Conservation (phyloP, 805 yeast genomes). For the Metschnikowia colocasiae region DNA sequence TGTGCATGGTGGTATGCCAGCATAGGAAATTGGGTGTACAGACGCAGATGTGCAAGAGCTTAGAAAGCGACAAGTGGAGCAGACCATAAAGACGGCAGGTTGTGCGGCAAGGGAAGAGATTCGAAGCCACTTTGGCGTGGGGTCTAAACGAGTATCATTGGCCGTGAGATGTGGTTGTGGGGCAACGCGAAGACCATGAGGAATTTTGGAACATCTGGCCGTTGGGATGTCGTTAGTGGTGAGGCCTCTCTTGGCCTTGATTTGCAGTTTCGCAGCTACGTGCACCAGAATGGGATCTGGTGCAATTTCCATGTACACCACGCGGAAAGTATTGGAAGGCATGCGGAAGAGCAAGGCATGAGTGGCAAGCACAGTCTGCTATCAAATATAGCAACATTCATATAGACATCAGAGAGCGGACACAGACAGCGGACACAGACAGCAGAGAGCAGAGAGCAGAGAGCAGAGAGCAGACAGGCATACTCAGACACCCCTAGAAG, state of each 20-base stretch:
- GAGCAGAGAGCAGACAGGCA: no score
- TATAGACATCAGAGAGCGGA: no score
- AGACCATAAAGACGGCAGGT: not conserved
- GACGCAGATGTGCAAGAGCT: not conserved
- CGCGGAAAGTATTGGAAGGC: no score
- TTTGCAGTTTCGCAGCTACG: not conserved
- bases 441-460: no score
- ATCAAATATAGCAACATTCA: no score
- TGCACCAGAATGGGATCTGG: not conserved
- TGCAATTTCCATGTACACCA: no score
- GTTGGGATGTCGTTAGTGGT: not conserved
- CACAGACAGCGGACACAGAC: no score
- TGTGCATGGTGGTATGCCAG: not conserved
- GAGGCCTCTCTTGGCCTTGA: no score
- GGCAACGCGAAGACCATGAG: not conserved
- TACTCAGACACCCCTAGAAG: no score
- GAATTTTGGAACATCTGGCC: not conserved
- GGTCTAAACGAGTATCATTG: not conserved
- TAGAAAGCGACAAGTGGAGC: slow-evolving; percentile 1
- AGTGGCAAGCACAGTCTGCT: no score
- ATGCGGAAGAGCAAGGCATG: no score
- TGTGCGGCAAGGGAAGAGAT: no score
- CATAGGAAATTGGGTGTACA: not conserved
- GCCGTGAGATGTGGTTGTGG: not conserved
- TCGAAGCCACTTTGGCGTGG: not conserved